phyloP scores from a whole-genome alignment of 228 moss, liverwort and hornwort genomes.

The Sphagnum fallax region DNA sequence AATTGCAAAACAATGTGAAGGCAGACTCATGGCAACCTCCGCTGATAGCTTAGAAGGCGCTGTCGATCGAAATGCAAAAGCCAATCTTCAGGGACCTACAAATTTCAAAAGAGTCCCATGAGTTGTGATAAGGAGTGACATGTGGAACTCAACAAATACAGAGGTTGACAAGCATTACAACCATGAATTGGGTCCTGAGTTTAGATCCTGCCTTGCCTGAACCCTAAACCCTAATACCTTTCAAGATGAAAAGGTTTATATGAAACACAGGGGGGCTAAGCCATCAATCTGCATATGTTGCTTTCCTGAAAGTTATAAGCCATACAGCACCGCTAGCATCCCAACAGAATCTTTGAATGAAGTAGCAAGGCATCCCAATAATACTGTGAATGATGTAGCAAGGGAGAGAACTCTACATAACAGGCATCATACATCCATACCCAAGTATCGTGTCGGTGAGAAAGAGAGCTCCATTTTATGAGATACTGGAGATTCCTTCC shows the following conservation, averaged over 20 bases:
- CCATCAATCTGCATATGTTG: no score
- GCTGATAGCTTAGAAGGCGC: conserved; percentile 35
- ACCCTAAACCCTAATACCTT: no score
- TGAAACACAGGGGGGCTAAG: no score
- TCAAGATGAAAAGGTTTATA: no score
- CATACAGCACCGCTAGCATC: neutral
- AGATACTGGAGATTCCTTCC: conserved; percentile 45
- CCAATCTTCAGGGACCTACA: conserved; percentile 81
- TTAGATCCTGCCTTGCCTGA: no score
- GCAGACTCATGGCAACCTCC: conserved; percentile 54
- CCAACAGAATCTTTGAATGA: neutral
- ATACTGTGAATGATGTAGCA: neutral
- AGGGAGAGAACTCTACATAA: neutral
- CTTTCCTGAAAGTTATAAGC: no score
- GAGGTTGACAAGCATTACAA: neutral
- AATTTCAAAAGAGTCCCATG: conserved; percentile 1
- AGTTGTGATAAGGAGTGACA: neutral
- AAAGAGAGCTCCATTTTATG: conserved; percentile 76
- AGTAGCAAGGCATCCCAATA: neutral
- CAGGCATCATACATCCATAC: conserved; percentile 19
- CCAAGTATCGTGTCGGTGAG: conserved; percentile 86
- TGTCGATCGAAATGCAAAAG: conserved; percentile 33
- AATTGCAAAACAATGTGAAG: no score
- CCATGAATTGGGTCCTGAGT: no score
- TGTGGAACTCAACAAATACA: neutral